Base-by-base conservation (phyloP, 164 flowering plant genomes). In the Nymphaea colorata region DNA sequence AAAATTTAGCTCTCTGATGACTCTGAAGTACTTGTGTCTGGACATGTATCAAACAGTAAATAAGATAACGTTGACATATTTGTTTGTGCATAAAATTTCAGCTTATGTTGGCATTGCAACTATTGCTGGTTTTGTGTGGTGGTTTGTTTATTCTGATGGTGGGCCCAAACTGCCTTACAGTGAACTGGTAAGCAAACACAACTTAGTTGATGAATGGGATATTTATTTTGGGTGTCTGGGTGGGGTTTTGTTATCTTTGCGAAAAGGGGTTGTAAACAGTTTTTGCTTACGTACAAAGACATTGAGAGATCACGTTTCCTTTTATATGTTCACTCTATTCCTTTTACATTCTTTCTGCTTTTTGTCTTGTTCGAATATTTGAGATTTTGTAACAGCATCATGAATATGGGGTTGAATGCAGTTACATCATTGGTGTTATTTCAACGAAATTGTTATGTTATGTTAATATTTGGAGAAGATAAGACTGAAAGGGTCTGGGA, bases 81-180 rank as follows among this genome's bases (percentile, higher is more conserved):
- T 25, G 36, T 25, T 25, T n/a, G n/a, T n/a, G 1, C 36, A 25
- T 25, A 1, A 25, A 75, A 44, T 25, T 82, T 79, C 95, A 94
- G 99, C 86, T 73, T 94, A 94, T 83, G 99, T 94, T 68, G 99
- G 99, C 45, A 92, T 94, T 76, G 99, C 99, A 43, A 94, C 99
- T 64, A 77, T 94, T 77, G 96, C 88, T 44, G 99, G 99, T 16
- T 94, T 90, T 70, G 79, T 91, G 61, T 94, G 99, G 99, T 94
- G 99, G 99, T 94, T 88, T 79, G 78, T 94, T 64, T 94, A 91
- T 73, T 79, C 93, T 25, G 88, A 86, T 64, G 77, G 67, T 70
- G 99, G 99, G 55, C 99, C 99, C 43, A 86, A 82, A 73, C 79
- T 94, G 64, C 81, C 92, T 14, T 94, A 94, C 69, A 64, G 73